Conservation (phyloP, 306 rosid genomes). For the Sphenostylis stenocarpa region DNA sequence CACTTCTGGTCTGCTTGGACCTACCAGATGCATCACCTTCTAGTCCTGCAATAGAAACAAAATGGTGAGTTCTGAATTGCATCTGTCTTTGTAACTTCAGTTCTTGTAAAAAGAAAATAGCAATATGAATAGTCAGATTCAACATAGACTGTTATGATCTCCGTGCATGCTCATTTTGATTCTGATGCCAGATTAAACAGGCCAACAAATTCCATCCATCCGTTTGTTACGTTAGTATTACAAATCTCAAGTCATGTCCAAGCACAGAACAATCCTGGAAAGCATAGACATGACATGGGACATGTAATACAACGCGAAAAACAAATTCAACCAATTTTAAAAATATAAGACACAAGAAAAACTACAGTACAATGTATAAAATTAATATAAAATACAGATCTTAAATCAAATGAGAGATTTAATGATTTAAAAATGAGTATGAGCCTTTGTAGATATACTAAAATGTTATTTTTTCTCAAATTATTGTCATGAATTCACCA, state of each 20-base stretch:
- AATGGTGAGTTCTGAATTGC: neutral
- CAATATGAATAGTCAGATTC: neutral
- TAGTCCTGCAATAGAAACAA: conserved; percentile 34
- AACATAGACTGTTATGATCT: neutral
- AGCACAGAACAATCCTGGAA: neutral
- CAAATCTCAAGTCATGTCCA: neutral
- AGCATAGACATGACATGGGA: neutral
- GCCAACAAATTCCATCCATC: neutral
- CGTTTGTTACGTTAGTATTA: neutral
- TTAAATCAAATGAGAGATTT: neutral
- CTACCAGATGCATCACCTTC: conserved; percentile 79
- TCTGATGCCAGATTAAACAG: neutral
- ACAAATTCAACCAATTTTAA: neutral
- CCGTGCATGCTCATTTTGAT: neutral
- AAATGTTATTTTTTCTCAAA: neutral
- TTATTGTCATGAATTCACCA: neutral
- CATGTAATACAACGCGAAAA: neutral
- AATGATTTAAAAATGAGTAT: neutral
- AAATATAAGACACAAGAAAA: neutral
- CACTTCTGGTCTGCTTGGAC: conserved; percentile 91
- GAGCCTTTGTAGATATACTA: neutral
- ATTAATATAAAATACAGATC: neutral
- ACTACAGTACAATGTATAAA: neutral
- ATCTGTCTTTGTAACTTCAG: neutral
- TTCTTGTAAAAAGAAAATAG: neutral